Base-by-base conservation (phyloP, 768 basidiomycete species). In the Pisolithus albus region DNA sequence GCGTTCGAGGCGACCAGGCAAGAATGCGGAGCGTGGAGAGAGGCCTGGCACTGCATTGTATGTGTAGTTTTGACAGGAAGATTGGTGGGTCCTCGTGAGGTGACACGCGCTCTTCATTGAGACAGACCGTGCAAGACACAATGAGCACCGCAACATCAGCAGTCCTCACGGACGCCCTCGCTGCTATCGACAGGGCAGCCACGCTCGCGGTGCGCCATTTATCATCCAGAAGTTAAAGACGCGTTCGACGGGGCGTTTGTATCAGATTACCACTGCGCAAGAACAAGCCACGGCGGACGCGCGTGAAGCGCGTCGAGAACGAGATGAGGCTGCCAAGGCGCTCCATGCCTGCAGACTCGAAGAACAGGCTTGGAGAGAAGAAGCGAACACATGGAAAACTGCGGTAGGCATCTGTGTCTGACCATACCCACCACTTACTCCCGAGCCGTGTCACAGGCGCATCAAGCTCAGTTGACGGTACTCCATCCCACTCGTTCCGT, bases 381-480 rank as follows among this genome's bases (percentile, higher is more conserved):
- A 71, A 41, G 64, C 64, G 21, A 59, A 64, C 16, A 61, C 51
- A 6, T 70, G 65, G 69, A 70, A 80, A 60, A 73, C 78, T 49
- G 61, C 73, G 26, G 83, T 84, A 59, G 59, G 82, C 72, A 32
- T 28, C n/a, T 37, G 47, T 59, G 34, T 48, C 43, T 50, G 50
- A 24, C 41, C 54, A 56, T 51, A 51, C 24, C n/a, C 18, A 48
- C 50, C 44, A 48, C 52, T 52, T 57, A 21, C 37, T 32, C 34
- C 50, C 15, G 30, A 26, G 37, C 47, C 52, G 28, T 37, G 40
- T 36, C 13, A 50, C 34, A 83, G 82, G 62, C 79, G 23, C 68
- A 76, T 49, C 80, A 83, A 65, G 73, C 77, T 6, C 81, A 84
- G 56, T 52, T 77, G 46, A 81, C 77, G 11, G 84, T 84, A 61